Evolutionary conservation across 192 early-diverging fungal genomes (phyloP).

Genomic region (Coemansia sp.): DNA sequence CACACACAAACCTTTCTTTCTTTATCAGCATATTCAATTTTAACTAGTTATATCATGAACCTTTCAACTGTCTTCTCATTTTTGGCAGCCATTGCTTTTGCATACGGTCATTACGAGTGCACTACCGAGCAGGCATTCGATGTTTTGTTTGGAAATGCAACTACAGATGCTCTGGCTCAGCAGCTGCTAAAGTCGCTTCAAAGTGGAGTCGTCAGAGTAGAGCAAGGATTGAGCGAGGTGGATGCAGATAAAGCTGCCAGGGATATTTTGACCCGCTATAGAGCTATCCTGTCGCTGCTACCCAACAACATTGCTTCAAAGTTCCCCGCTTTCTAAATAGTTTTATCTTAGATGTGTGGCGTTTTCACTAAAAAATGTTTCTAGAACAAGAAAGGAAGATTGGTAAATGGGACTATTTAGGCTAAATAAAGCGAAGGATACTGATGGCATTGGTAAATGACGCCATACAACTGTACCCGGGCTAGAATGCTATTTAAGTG

Average conservation of each 20-base stretch:
- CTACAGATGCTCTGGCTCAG: slow-evolving; percentile 17
- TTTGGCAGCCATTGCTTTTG: slow-evolving; percentile 2
- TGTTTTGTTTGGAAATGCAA: slow-evolving; percentile 23
- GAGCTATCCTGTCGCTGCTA: slow-evolving; percentile 10
- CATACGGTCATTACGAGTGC: slow-evolving; percentile 27
- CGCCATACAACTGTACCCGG: no score
- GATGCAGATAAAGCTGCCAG: slow-evolving; percentile 19
- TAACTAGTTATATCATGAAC: slow-evolving; percentile 13
- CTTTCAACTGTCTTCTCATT: slow-evolving; percentile 8
- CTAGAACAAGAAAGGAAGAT: not conserved
- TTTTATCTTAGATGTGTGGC: not conserved
- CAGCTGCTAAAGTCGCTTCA: slow-evolving; percentile 22
- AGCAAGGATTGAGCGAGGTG: slow-evolving; percentile 1
- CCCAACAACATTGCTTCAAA: slow-evolving; percentile 13
- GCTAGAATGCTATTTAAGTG: no score
- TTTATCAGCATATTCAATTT: not conserved
- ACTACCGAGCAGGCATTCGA: slow-evolving; percentile 35
- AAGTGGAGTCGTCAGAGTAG: slow-evolving; percentile 10
- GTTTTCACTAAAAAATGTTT: not conserved
- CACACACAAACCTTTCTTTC: no score
- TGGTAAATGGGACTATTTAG: not conserved
- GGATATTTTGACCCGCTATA: slow-evolving; percentile 19
- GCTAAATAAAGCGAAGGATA: not conserved
- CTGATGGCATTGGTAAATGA: no score
- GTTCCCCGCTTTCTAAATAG: slow-evolving; percentile 14